Evolutionary conservation across 139 green algal genomes (phyloP).

Genomic region (Auxenochlorella pyrenoidosa): DNA sequence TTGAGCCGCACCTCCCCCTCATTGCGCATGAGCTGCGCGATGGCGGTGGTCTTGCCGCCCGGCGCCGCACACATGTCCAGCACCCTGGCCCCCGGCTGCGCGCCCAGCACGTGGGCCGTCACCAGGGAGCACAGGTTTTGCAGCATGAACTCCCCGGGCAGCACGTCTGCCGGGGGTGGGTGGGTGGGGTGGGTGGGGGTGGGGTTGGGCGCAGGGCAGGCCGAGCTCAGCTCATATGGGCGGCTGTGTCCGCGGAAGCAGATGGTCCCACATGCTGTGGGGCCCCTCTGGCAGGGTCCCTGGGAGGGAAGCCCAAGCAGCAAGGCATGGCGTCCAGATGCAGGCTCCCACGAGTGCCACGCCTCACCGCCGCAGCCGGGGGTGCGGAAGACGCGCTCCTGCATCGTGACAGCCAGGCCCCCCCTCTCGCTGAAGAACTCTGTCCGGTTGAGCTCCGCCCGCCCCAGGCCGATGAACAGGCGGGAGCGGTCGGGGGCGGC

Average conservation of each 20-base stretch:
- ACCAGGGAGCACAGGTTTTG: slow-evolving; percentile 87
- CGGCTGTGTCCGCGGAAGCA: too few relatives aligned
- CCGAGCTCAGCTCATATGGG: too few relatives aligned
- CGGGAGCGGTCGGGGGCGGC: slow-evolving; percentile 19
- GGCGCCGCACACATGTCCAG: slow-evolving; percentile 93
- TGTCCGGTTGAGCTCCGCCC: slow-evolving; percentile 57
- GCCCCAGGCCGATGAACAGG: slow-evolving; percentile 77
- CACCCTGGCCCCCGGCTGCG: slow-evolving; percentile 54
- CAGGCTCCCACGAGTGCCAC: too few relatives aligned
- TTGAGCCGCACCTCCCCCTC: slow-evolving; percentile 47
- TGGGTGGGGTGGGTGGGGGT: too few relatives aligned
- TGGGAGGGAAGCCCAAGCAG: too few relatives aligned
- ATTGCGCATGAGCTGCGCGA: slow-evolving; percentile 88
- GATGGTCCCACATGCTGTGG: too few relatives aligned
- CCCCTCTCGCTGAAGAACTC: slow-evolving; percentile 71
- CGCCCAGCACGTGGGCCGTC: slow-evolving; percentile 55
- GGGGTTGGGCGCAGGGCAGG: too few relatives aligned
- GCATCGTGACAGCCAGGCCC: slow-evolving; percentile 63
- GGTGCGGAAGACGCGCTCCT: slow-evolving; percentile 63
- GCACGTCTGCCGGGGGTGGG: slow-evolving; percentile 44
- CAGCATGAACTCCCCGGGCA: slow-evolving; percentile 67
- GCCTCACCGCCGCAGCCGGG: slow-evolving; percentile 57
- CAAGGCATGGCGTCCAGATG: neutral
- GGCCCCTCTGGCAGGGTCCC: too few relatives aligned
- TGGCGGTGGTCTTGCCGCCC: slow-evolving; percentile 90